Percentiles rank a stretch among this genome's conserved stretches.
Evolutionary conservation across 2,329 filamentous ascomycete species (phyloP).

Genomic region (Apiospora sp.): DNA sequence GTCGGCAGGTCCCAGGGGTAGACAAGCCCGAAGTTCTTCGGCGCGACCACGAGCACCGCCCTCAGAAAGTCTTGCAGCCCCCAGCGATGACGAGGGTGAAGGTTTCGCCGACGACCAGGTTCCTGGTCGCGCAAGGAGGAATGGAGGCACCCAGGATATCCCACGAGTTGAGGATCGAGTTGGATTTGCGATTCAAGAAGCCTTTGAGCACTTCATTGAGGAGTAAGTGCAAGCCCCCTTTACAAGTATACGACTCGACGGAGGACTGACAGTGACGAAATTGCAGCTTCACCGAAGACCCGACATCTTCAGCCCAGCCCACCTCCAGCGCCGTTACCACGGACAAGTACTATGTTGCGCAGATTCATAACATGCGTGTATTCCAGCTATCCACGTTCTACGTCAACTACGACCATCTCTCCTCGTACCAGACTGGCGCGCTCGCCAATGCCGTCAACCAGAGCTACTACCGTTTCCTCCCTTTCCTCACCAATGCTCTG

Average conservation of each 20-base stretch:
- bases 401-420: constrained; percentile 86
- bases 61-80: constrained; percentile 66
- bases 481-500: constrained; percentile 86
- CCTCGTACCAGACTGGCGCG: constrained; percentile 77
- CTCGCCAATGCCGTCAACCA: constrained; percentile 86
- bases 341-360: constrained; percentile 85
- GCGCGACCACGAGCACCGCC: constrained; percentile 65
- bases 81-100: constrained; percentile 66
- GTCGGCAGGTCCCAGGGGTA: constrained; percentile 52
- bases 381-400: constrained; percentile 86
- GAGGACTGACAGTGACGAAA: not conserved
- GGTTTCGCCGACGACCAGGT: constrained; percentile 72
- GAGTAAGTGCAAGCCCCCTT: constrained; percentile 56
- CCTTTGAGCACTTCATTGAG: constrained; percentile 83
- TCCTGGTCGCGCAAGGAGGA: constrained; percentile 57
- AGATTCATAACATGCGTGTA: constrained; percentile 78
- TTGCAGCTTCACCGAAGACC: constrained; percentile 69
- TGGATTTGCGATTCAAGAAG: constrained; percentile 75
- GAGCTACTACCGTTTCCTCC: constrained; percentile 94
- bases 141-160: constrained; percentile 59
- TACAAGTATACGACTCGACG: constrained; percentile 15
- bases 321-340: constrained; percentile 76
- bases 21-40: constrained; percentile 58
- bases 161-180: constrained; percentile 79
- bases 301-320: constrained; percentile 66